These are phyloP conservation scores for Penicillium subrubescens DNA, from an alignment of 495 filamentous ascomycete genomes.

Conservation along the genomic window DNA sequence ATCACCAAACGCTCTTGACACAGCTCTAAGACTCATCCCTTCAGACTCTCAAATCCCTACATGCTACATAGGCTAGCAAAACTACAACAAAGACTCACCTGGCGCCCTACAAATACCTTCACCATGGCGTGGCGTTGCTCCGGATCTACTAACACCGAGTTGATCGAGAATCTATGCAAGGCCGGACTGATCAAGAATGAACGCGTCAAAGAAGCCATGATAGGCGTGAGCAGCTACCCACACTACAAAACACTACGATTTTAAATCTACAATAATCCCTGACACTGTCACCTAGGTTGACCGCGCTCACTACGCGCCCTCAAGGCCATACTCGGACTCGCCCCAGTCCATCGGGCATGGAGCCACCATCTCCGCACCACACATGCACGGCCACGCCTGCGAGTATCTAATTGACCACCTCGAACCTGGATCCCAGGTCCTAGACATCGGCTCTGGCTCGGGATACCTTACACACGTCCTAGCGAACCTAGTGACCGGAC, in stretches of 20 bases:
- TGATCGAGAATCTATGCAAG: slow-evolving; percentile 77
- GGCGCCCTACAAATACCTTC: slow-evolving; percentile 23
- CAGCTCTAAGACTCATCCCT: not conserved
- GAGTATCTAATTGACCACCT: slow-evolving; percentile 69
- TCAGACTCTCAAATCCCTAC: not conserved
- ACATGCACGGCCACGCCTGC: slow-evolving; percentile 89
- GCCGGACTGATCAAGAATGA: slow-evolving; percentile 71
- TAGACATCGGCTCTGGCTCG: slow-evolving; percentile 88
- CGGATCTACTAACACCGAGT: slow-evolving; percentile 71
- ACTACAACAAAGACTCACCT: not conserved
- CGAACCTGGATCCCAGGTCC: slow-evolving; percentile 56
- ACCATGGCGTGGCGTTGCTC: slow-evolving; percentile 91
- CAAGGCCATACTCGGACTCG: slow-evolving; percentile 82
- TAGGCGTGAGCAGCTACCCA: slow-evolving; percentile 53
- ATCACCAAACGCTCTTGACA: not conserved
- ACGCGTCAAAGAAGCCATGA: slow-evolving; percentile 76
- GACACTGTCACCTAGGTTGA: slow-evolving; percentile 65
- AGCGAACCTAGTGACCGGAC: slow-evolving; percentile 70
- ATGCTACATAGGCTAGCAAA: slow-evolving; percentile 10
- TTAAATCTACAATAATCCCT: not conserved
- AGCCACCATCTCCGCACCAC: slow-evolving; percentile 93
- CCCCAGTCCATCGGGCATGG: slow-evolving; percentile 85
- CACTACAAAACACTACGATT: not conserved
- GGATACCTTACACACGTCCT: slow-evolving; percentile 92
- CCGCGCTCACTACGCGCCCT: slow-evolving; percentile 75